These are phyloP conservation scores for Candida tropicalis DNA, from an alignment of 1,139 yeast species.

Conservation along the genomic window DNA sequence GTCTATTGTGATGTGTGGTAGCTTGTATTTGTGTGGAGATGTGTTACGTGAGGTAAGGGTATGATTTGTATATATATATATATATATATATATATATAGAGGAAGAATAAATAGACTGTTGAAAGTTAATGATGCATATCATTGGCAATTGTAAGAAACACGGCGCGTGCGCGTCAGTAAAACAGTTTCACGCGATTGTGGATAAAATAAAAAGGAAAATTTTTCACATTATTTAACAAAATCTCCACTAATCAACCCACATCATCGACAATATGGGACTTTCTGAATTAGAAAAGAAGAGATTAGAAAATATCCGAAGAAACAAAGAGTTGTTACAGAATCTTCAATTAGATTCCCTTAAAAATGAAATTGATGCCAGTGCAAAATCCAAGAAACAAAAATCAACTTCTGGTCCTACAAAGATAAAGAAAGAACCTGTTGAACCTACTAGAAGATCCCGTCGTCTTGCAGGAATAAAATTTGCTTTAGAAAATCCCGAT, in stretches of 20 bases:
- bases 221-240: too few species aligned
- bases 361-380: constrained; percentile 24
- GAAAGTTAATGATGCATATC: too few species aligned
- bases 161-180: too few species aligned
- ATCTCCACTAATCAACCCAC: too few species aligned
- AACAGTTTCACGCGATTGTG: too few species aligned
- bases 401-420: constrained; percentile 19
- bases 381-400: constrained; percentile 18
- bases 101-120: not conserved
- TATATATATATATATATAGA: not conserved
- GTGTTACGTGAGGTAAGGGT: constrained; percentile 44
- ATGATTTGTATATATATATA: too few species aligned
- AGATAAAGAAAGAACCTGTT: constrained; percentile 21
- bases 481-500: constrained; percentile 40
- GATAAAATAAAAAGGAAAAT: too few species aligned
- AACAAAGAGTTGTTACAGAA: constrained; percentile 42
- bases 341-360: constrained; percentile 41
- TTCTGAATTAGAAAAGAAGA: constrained; percentile 68
- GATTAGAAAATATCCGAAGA: constrained; percentile 55
- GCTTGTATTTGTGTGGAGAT: constrained; percentile 76
- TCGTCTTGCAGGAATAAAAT: constrained; percentile 63
- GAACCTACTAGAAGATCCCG: constrained; percentile 65
- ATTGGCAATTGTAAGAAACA: too few species aligned
- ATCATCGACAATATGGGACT: constrained; percentile 26
- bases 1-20: constrained; percentile 72